Conservation (phyloP, 805 yeast genomes). For the Kluyveromyces lactis region DNA sequence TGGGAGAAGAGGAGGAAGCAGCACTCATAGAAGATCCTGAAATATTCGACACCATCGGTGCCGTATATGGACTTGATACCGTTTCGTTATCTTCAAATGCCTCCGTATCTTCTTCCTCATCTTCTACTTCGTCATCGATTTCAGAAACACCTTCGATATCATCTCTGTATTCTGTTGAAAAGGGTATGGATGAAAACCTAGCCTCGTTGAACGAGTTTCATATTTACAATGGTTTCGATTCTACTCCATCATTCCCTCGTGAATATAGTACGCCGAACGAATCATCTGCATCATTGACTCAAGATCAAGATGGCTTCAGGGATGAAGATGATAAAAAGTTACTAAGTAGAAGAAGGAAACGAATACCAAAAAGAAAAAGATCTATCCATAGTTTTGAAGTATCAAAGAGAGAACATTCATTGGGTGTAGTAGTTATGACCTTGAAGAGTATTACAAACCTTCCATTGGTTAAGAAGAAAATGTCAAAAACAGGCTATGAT, state of each 20-base stretch:
- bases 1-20: conserved; percentile 8
- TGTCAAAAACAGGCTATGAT: conserved; percentile 66
- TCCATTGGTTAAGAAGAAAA: conserved; percentile 61
- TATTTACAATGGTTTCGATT: not conserved
- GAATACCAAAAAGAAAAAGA: conserved; percentile 6
- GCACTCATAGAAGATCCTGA: conserved; percentile 7
- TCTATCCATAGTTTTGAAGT: conserved; percentile 18
- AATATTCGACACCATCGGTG: conserved; percentile 1
- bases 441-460: conserved; percentile 64
- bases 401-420: conserved; percentile 25
- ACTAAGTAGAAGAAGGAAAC: not conserved
- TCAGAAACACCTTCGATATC: not conserved
- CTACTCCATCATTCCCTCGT: not conserved
- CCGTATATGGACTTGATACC: not conserved
- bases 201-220: not conserved
- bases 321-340: conserved; percentile 6
- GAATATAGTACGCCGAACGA: not conserved
- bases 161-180: not conserved
- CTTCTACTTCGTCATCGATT: not conserved
- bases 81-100: not conserved
- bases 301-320: conserved; percentile 1
- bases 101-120: not conserved
- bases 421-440: conserved; percentile 73
- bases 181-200: not conserved
- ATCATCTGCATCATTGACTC: not conserved